Base-by-base conservation (phyloP, 1,284 basidiomycete species). In the Tilletia indica region DNA sequence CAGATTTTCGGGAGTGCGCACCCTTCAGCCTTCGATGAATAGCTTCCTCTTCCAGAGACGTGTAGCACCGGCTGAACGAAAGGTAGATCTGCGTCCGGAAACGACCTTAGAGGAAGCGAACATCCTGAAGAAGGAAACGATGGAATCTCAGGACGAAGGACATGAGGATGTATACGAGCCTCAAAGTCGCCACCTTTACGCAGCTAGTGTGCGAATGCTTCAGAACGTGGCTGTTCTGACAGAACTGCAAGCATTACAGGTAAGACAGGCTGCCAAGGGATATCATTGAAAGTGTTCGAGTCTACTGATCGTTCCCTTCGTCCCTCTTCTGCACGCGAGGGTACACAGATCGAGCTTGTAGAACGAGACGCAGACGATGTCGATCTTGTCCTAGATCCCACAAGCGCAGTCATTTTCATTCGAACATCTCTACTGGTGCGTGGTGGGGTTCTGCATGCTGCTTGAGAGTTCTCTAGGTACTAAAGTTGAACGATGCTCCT, bases 171-270 rank as follows among this genome's bases (percentile, higher is more conserved):
- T 34, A 8, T 38, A n/a, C 36, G 16, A 4, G 31, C 19, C 36
- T 38, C 36, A 11, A 12, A 16, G 6, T 21, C 36, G 61, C 8
- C 61, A 39, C 9, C 61, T 19, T 12, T 64, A 38, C 34, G 34
- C n/a, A 4, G 61, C 38, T 12, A 36, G 31, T 42, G 36, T 64
- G 16, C 61, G 61, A 11, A 64, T 64, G 61, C 61, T 64, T 19
- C 61, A 64, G 36, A 64, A 64, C 4, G 36, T 38, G 11, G 34
- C 31, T 19, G 61, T 64, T 16, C 12, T 64, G 16, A 36, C 61
- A 39, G 34, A 64, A 8, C 34, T 64, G 38, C 61, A 64, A 34
- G n/a, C 8, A 1, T n/a, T 64, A 14, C 31, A 39, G 61, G 61
- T 42, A n/a, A 36, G 61, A 1, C 4, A 5, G n/a, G 25, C 58